phyloP scores from a whole-genome alignment of 179 eudicot genomes.

The Beta lomatogona region DNA sequence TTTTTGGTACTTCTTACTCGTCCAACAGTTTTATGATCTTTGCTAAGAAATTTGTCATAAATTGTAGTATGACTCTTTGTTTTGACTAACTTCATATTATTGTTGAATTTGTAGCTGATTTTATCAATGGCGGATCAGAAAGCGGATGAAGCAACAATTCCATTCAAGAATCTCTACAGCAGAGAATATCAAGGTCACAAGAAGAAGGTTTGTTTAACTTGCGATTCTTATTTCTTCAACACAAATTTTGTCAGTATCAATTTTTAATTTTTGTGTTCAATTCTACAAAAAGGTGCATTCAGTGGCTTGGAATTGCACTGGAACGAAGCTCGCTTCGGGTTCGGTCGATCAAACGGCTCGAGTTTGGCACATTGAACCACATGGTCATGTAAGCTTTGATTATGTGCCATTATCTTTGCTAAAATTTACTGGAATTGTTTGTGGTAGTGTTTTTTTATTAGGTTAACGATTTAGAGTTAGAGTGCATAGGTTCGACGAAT shows the following conservation, averaged over 20 bases:
- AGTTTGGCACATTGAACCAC: slow-evolving; percentile 83
- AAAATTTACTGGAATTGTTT: not conserved
- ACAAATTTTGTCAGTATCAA: not conserved
- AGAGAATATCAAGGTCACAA: slow-evolving; percentile 98
- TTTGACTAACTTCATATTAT: no score
- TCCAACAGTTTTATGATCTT: not conserved
- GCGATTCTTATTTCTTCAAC: not conserved
- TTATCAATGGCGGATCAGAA: slow-evolving; percentile 35
- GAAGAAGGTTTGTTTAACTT: slow-evolving; percentile 59
- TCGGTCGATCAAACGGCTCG: slow-evolving; percentile 99
- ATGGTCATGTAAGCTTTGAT: slow-evolving; percentile 56
- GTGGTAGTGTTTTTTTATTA: not conserved
- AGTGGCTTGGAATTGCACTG: slow-evolving; percentile 94
- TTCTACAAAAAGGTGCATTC: slow-evolving; percentile 68
- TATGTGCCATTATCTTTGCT: not conserved
- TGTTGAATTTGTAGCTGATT: not conserved
- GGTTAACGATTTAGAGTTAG: not conserved
- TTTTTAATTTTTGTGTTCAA: not conserved
- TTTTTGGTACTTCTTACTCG: not conserved
- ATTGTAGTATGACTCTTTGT: not conserved
- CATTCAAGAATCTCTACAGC: slow-evolving; percentile 84
- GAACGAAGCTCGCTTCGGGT: slow-evolving; percentile 96
- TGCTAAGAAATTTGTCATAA: not conserved
- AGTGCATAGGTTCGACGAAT: not conserved
- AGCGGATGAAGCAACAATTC: slow-evolving; percentile 50